Evolutionary conservation across 192 early-diverging fungal species (phyloP).

Genomic region (Coemansia sp.): DNA sequence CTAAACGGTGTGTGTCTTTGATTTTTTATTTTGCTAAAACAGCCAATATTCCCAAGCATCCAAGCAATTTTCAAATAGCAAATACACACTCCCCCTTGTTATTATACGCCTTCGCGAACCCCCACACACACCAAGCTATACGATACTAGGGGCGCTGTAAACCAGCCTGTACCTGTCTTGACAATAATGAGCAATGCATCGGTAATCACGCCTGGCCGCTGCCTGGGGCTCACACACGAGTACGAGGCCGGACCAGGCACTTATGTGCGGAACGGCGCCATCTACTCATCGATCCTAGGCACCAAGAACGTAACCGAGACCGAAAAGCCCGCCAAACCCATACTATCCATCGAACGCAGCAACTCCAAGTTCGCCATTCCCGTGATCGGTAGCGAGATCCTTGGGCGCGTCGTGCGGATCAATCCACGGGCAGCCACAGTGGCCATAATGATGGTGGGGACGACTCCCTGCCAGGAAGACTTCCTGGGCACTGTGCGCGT

Average conservation of each 20-base stretch:
- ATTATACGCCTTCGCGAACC: no score
- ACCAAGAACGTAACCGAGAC: slow-evolving; percentile 12
- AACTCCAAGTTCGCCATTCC: slow-evolving; percentile 73
- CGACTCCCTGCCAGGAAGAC: slow-evolving; percentile 73
- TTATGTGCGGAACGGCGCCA: slow-evolving; percentile 63
- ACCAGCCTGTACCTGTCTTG: not conserved
- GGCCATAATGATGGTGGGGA: slow-evolving; percentile 87
- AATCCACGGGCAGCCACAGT: slow-evolving; percentile 83
- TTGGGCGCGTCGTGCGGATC: slow-evolving; percentile 85
- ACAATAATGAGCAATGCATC: slow-evolving; percentile 9
- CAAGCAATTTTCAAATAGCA: no score
- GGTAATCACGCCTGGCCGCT: slow-evolving; percentile 72
- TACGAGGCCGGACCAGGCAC: slow-evolving; percentile 66
- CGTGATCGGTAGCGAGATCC: slow-evolving; percentile 69
- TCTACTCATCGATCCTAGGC: slow-evolving; percentile 62
- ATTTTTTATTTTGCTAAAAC: no score
- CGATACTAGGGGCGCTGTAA: no score
- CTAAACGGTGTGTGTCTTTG: no score
- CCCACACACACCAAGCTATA: no score
- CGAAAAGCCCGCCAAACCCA: slow-evolving; percentile 17
- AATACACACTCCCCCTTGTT: no score
- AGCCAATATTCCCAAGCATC: no score
- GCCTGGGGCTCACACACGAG: slow-evolving; percentile 66
- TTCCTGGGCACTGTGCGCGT: slow-evolving; percentile 86
- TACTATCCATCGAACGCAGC: slow-evolving; percentile 56